Evolutionary conservation across 192 early-diverging fungal genomes (phyloP).

Genomic region (Entomortierella lignicola): DNA sequence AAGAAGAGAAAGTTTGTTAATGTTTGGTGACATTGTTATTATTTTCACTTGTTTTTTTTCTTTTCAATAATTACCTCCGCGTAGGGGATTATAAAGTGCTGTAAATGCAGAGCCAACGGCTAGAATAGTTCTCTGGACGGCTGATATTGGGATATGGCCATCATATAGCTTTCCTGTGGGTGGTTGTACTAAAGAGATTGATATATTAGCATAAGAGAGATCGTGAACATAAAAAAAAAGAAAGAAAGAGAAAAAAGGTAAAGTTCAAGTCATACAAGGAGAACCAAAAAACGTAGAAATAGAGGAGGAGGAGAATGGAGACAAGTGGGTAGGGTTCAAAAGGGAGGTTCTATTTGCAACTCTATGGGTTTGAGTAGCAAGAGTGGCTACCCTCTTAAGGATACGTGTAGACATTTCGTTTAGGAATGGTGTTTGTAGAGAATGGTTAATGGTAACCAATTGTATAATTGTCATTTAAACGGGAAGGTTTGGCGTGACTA

Average conservation of each 20-base stretch:
- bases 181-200: slow-evolving; percentile 23
- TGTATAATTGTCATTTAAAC: too few relatives aligned
- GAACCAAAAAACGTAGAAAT: slow-evolving; percentile 13
- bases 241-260: too few relatives aligned
- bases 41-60: too few relatives aligned
- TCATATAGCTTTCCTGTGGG: slow-evolving; percentile 60
- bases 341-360: not conserved
- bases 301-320: not conserved
- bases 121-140: slow-evolving; percentile 69
- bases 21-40: too few relatives aligned
- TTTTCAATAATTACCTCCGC: slow-evolving; percentile 60
- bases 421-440: too few relatives aligned
- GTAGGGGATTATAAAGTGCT: slow-evolving; percentile 79
- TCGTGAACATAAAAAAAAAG: too few relatives aligned
- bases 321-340: not conserved
- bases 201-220: not conserved
- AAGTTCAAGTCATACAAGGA: slow-evolving; percentile 28
- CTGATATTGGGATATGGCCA: slow-evolving; percentile 74
- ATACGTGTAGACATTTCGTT: slow-evolving; percentile 21
- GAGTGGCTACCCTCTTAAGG: not conserved
- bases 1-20: not conserved
- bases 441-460: too few relatives aligned
- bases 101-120: slow-evolving; percentile 82
- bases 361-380: not conserved
- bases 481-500: not conserved